These are phyloP conservation scores for Blastocystis sp. DNA, from an alignment of 352 stramenopile genomes.

Conservation along the genomic window DNA sequence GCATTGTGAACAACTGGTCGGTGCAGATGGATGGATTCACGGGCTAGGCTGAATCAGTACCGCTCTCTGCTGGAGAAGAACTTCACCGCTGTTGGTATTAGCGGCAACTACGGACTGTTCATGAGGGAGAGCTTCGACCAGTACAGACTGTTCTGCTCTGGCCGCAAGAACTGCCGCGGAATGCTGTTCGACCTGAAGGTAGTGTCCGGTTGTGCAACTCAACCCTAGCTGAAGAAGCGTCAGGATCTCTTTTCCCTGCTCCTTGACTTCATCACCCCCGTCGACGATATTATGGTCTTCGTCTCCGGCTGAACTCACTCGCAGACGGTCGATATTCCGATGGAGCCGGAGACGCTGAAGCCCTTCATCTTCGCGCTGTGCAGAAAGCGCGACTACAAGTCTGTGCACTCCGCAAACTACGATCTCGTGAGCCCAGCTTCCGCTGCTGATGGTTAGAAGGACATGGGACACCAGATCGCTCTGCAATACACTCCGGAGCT, in stretches of 20 bases:
- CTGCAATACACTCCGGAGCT: slow-evolving; percentile 62
- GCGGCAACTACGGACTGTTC: slow-evolving; percentile 51
- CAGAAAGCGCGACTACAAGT: slow-evolving; percentile 50
- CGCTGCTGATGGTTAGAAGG: slow-evolving; percentile 4
- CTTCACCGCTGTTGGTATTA: slow-evolving; percentile 57
- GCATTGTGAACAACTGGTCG: slow-evolving; percentile 60
- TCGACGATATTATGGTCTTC: slow-evolving; percentile 60
- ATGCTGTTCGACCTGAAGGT: slow-evolving; percentile 62
- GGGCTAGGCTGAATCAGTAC: slow-evolving; percentile 31
- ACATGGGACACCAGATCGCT: slow-evolving; percentile 6
- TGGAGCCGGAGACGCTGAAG: slow-evolving; percentile 4
- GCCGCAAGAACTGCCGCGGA: slow-evolving; percentile 40
- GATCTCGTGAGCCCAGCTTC: background rate
- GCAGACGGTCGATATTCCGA: slow-evolving; percentile 53
- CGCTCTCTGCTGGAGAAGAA: slow-evolving; percentile 23
- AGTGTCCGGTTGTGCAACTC: background rate
- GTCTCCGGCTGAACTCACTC: background rate
- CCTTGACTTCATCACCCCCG: slow-evolving; percentile 60
- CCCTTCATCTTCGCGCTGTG: slow-evolving; percentile 59
- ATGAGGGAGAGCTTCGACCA: slow-evolving; percentile 65
- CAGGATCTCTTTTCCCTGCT: slow-evolving; percentile 65
- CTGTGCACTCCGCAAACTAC: slow-evolving; percentile 39
- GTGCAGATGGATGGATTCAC: background rate
- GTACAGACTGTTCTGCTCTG: slow-evolving; percentile 55
- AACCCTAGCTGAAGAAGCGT: slow-evolving; percentile 55